Conservation (phyloP, 169 alveolate genomes). For the Theileria equi region DNA sequence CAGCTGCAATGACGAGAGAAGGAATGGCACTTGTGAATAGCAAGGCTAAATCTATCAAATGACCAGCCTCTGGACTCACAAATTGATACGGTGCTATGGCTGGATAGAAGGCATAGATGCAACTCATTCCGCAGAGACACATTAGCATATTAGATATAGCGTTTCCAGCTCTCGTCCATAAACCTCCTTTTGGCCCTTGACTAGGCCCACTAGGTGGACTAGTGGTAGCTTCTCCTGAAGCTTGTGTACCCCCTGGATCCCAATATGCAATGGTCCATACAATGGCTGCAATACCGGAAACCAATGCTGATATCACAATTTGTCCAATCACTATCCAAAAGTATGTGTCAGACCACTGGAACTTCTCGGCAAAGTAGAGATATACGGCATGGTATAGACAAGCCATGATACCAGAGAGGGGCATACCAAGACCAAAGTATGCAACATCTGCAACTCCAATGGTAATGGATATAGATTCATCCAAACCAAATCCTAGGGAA, state of each 20-base stretch:
- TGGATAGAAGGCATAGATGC: constrained; percentile 5
- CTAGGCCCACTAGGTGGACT: no score
- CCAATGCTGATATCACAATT: constrained; percentile 1
- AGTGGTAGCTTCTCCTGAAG: no score
- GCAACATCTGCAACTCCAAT: constrained; percentile 11
- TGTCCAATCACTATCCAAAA: constrained; percentile 13
- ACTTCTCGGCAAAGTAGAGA: neutral
- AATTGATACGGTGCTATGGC: constrained; percentile 18
- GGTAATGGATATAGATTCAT: neutral
- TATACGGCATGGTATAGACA: constrained; percentile 15
- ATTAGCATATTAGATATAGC: constrained; percentile 7
- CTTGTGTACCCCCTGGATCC: neutral
- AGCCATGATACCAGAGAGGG: constrained; percentile 16
- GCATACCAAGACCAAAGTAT: constrained; percentile 20
- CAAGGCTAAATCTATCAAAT: neutral
- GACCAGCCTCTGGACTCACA: constrained; percentile 2
- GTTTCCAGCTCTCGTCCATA: no score
- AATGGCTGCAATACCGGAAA: constrained; percentile 18
- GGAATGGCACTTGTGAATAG: constrained; percentile 4
- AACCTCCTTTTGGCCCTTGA: no score
- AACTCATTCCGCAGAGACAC: constrained; percentile 6
- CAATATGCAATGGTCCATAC: constrained; percentile 19
- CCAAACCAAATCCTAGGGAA: constrained; percentile 1
- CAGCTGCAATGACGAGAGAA: neutral
- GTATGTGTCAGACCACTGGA: neutral